phyloP scores from a whole-genome alignment of 148 eudicot species.

The Fagopyrum homotropicum region DNA sequence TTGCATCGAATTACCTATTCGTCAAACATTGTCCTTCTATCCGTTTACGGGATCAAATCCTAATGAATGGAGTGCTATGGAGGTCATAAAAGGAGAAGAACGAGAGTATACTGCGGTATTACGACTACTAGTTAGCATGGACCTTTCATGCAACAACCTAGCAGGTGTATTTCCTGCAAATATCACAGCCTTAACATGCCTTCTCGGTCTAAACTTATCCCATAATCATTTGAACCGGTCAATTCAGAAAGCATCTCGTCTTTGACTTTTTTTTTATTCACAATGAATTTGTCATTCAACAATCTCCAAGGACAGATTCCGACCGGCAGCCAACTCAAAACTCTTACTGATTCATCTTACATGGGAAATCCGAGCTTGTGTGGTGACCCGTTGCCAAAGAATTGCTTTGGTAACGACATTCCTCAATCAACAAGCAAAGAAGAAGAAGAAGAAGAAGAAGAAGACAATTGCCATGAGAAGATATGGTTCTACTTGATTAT shows the following conservation, averaged over 20 bases:
- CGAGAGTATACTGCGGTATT: conserved; percentile 6
- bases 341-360: conserved; percentile 16
- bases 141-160: too few species aligned
- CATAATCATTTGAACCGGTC: conserved; percentile 13
- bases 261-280: not conserved
- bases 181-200: conserved; percentile 1
- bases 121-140: conserved; percentile 6
- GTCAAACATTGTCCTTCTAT: conserved; percentile 5
- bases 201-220: conserved; percentile 17
- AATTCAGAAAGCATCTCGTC: conserved; percentile 15
- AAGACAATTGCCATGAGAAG: not conserved
- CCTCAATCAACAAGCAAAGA: not conserved
- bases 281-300: conserved; percentile 23
- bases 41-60: conserved; percentile 3
- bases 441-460: too few species aligned
- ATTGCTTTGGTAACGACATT: not conserved
- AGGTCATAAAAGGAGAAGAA: conserved; percentile 15
- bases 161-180: not conserved
- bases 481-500: conserved; percentile 19
- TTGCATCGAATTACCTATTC: too few species aligned
- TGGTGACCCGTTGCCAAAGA: conserved; percentile 13
- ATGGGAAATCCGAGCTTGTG: conserved; percentile 19
- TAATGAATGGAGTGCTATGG: not conserved
- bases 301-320: conserved; percentile 20
- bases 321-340: conserved; percentile 15